Base-by-base conservation (phyloP, 495 filamentous ascomycete genomes). In the Aspergillus homomorphus region DNA sequence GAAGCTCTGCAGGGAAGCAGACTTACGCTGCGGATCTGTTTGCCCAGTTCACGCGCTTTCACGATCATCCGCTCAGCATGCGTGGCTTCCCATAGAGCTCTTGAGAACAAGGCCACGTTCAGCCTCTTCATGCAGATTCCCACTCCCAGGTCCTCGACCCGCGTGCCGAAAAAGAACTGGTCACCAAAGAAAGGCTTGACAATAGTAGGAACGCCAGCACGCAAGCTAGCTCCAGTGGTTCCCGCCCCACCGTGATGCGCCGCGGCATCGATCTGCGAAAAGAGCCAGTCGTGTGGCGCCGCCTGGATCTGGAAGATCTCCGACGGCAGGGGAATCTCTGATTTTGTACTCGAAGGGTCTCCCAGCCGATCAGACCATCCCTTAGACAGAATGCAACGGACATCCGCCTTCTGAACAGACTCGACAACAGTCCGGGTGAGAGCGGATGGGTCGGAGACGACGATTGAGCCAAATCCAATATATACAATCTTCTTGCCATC, bases 161-260 rank as follows among this genome's bases (percentile, higher is more conserved):
- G 84, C 15, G 79, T 83, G 2, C 90, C 94, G 66, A 93, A 98
- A 77, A 98, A 98, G 78, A 90, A 96, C 66, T 98, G 94, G 62
- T 98, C 94, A 4, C 94, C 94, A 69, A 98, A 98, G 73, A 97
- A 98, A 0, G 94, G 94, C 59, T 95, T 92, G 66, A 98, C 86
- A 58, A 98, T 91, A 2, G 94, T 98, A 0, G 94, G 95, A 19
- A 97, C 82, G 14, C 94, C 94, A 9, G 93, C 92, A 53, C 94
- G 82, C 42, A 98, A 77, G 67, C 92, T 96, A 3, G 94, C 95
- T 3, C 95, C 94, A 4, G 94, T 98, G 1, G 94, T 98, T 5
- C 94, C 94, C 28, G 93, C 90, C 30, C 94, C 94, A 45, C 94
- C 94, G 64, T 98, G 94, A 68, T 98, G 94, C 22, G 86, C 90